Evolutionary conservation across 352 stramenopile species (phyloP), one percentile per base, ranked within the genome.

Genomic region (Pseudoperonospora humuli): DNA sequence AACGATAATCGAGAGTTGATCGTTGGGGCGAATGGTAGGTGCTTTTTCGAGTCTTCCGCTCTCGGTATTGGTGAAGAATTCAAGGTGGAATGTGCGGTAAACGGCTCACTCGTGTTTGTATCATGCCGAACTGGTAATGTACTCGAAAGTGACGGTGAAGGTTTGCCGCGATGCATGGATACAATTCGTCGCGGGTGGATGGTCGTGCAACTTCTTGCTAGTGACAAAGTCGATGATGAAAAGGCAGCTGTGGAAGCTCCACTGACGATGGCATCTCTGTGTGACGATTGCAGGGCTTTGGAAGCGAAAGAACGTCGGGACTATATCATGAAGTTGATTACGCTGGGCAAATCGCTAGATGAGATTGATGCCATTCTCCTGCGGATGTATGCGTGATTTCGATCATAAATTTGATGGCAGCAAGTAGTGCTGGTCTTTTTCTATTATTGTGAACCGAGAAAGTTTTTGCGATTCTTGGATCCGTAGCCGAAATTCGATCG

Each of bases 321-420:
- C 14, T 39, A 59, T 31, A 54, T 63, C 24, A 48, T 63, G 48
- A 43, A 47, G 48, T 32, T 63, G 17, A 37, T 51, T 1, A 39
- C 37, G 17, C 37, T 63, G 1, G 54, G 49, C n/a, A 58, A 63
- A 19, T 54, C 54, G 14, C 2, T 63, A 20, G 42, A 54, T 25
- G 54, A 63, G 15, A 57, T 59, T 18, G 42, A 63, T 23, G 42
- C 25, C 14, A 58, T 59, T 27, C 27, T 58, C 15, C 20, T 47
- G 48, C 48, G 54, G 9, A 59, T 63, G 49, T 58, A 59, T 13
- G 31, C 32, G 5, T 60, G 51, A n/a, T n/a, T n/a, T n/a, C n/a
- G n/a, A n/a, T n/a, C n/a, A n/a, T n/a, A n/a, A n/a, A n/a, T n/a
- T n/a, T n/a, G n/a, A n/a, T n/a, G n/a, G n/a, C n/a, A n/a, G n/a